Evolutionary conservation across 345 rosid genomes (phyloP).

Genomic region (Sonneratia caseolaris): DNA sequence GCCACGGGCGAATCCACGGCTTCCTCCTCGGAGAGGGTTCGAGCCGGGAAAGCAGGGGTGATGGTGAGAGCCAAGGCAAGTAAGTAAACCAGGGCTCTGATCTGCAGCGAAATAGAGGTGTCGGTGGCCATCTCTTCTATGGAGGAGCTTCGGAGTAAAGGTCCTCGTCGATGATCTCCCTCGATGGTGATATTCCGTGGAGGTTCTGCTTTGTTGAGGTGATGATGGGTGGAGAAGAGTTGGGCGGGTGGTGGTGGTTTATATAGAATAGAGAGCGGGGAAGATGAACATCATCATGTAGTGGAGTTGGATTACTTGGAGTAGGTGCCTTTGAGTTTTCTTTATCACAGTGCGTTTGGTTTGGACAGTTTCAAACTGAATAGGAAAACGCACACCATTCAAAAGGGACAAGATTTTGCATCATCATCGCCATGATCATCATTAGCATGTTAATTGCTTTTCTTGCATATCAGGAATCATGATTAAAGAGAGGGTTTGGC

Average conservation of each 20-base stretch:
- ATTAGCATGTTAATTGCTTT: neutral
- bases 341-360: conserved; percentile 1
- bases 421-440: neutral
- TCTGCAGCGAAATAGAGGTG: conserved; percentile 2
- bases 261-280: neutral
- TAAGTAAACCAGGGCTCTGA: conserved; percentile 13
- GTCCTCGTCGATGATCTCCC: neutral
- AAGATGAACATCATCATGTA: neutral
- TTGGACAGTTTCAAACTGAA: neutral
- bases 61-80: conserved; percentile 4
- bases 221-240: conserved; percentile 3
- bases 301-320: conserved; percentile 13
- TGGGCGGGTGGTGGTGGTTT: neutral
- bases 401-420: neutral
- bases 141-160: neutral
- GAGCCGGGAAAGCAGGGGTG: neutral
- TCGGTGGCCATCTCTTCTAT: neutral
- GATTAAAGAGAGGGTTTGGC: too few species aligned
- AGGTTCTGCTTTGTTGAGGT: neutral
- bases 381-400: neutral
- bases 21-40: conserved; percentile 4
- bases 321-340: neutral
- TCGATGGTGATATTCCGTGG: neutral
- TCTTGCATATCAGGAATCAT: too few species aligned
- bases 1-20: conserved; percentile 3